These are phyloP conservation scores for Corymbia calophylla DNA, from an alignment of 441 rosid genomes.

Conservation along the genomic window DNA sequence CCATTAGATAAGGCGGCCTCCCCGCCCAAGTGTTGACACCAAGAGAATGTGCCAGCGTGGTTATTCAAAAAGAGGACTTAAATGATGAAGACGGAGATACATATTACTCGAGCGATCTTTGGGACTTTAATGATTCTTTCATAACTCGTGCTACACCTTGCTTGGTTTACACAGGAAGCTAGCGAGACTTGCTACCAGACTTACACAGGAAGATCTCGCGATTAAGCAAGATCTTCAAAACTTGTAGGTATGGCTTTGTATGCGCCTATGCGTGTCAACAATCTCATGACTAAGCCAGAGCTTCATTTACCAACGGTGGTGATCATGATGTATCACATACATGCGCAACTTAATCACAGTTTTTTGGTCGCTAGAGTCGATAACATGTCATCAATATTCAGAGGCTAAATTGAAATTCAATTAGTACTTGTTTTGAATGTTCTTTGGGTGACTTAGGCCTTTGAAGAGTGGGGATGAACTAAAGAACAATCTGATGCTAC, in stretches of 20 bases:
- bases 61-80: background rate
- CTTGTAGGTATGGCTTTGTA: background rate
- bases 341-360: background rate
- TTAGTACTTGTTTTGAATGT: background rate
- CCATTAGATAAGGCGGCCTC: background rate
- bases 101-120: background rate
- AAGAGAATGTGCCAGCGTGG: background rate
- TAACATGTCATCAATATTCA: background rate
- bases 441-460: background rate
- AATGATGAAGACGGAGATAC: background rate
- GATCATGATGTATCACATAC: background rate
- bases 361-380: background rate
- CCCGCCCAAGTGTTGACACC: background rate
- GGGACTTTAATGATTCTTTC: background rate
- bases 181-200: slow-evolving; percentile 18
- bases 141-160: background rate
- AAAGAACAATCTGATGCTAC: background rate
- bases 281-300: background rate
- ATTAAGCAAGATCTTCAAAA: slow-evolving; percentile 5
- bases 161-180: background rate
- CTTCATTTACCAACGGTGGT: background rate
- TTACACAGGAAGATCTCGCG: too few species aligned
- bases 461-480: background rate
- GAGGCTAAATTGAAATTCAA: background rate
- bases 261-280: background rate